Conservation (phyloP, 192 early-diverging fungal species). For the Globomyces pollinis-pini region DNA sequence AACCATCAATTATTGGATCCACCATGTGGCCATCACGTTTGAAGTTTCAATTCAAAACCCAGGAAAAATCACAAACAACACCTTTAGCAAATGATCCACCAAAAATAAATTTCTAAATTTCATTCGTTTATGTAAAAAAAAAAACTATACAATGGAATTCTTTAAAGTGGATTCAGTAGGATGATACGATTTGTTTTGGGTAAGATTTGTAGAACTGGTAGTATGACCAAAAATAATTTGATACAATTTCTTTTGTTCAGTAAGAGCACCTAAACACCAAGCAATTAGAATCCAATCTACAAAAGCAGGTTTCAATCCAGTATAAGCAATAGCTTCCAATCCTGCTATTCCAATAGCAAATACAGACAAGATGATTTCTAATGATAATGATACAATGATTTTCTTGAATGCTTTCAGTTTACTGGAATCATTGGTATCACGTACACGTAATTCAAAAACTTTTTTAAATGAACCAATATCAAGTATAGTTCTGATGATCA, state of each 20-base stretch:
- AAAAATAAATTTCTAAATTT: no score
- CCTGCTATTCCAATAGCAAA: slow-evolving; percentile 6
- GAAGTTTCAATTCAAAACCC: no score
- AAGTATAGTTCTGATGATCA: neutral
- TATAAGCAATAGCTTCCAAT: slow-evolving; percentile 8
- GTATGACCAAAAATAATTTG: no score
- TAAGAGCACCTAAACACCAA: slow-evolving; percentile 4
- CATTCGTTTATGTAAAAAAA: no score
- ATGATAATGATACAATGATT: neutral
- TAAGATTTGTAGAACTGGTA: no score
- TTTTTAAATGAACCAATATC: slow-evolving; percentile 6
- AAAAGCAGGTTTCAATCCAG: slow-evolving; percentile 1
- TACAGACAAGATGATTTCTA: slow-evolving; percentile 10
- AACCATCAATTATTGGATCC: no score
- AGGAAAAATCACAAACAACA: no score
- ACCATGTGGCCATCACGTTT: no score
- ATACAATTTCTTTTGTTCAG: slow-evolving; percentile 11
- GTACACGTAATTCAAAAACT: neutral
- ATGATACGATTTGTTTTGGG: no score
- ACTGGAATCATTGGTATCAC: neutral
- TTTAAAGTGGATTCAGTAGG: no score
- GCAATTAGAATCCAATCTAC: slow-evolving; percentile 14
- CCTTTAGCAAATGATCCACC: no score
- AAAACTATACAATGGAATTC: no score
- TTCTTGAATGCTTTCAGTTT: slow-evolving; percentile 5